Evolutionary conservation across 2,329 filamentous ascomycete genomes (phyloP).

Genomic region (Apiospora phragmitis): DNA sequence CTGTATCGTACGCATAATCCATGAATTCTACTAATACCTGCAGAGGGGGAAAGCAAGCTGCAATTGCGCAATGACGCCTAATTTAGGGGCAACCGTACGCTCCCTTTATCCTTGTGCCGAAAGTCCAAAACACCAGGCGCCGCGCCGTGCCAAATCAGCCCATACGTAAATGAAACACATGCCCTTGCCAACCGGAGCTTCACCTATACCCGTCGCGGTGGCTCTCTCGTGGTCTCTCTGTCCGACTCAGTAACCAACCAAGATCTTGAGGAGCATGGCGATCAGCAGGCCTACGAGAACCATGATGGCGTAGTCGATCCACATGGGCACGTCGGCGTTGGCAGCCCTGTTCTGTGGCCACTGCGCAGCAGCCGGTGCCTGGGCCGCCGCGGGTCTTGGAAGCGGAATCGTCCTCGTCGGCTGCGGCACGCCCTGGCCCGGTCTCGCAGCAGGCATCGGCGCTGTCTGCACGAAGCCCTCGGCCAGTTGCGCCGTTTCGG

Average conservation of each 20-base stretch:
- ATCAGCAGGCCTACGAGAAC: slow-evolving; percentile 69
- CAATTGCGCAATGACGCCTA: not conserved
- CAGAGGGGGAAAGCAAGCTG: not conserved
- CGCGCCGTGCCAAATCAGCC: not conserved
- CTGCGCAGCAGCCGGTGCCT: slow-evolving; percentile 20
- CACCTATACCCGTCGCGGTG: not conserved
- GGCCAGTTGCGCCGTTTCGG: slow-evolving; percentile 40
- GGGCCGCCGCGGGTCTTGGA: slow-evolving; percentile 24
- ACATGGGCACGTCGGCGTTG: slow-evolving; percentile 61
- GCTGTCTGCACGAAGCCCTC: slow-evolving; percentile 60
- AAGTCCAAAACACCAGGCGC: slow-evolving; percentile 2
- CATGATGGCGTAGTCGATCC: slow-evolving; percentile 81
- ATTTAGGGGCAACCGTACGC: not conserved
- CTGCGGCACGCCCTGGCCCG: slow-evolving; percentile 26
- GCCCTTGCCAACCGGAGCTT: not conserved
- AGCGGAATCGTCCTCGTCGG: slow-evolving; percentile 31
- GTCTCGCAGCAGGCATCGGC: slow-evolving; percentile 26
- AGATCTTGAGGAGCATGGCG: slow-evolving; percentile 65
- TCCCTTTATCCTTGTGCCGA: not conserved
- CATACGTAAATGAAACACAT: not conserved
- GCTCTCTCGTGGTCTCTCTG: too few species aligned
- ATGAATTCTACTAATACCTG: not conserved
- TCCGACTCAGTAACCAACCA: slow-evolving; percentile 33
- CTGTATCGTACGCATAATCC: not conserved
- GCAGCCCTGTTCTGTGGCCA: slow-evolving; percentile 19